Evolutionary conservation across 2,329 filamentous ascomycete species (phyloP).

Genomic region (Penicillium sclerotiorum): DNA sequence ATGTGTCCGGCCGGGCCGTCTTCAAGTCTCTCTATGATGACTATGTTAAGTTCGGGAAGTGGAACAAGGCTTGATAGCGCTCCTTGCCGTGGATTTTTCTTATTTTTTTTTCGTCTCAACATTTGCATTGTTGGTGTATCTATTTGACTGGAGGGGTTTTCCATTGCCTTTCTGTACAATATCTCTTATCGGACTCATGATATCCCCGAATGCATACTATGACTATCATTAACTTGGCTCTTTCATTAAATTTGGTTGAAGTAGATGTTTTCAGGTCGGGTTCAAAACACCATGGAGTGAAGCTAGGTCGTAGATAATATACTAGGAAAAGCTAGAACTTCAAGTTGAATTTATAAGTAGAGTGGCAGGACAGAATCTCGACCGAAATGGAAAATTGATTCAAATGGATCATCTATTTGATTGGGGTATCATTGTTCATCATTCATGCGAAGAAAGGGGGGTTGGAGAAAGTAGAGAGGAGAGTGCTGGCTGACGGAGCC

Average conservation of each 20-base stretch:
- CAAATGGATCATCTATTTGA: neutral
- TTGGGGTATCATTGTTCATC: constrained; percentile 33
- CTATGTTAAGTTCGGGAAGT: constrained; percentile 51
- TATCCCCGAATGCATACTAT: constrained; percentile 31
- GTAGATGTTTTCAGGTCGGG: no score
- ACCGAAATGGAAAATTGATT: no score
- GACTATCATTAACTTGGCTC: constrained; percentile 11
- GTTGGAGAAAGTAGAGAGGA: neutral
- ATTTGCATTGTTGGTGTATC: constrained; percentile 8
- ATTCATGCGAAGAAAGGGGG: constrained; percentile 16
- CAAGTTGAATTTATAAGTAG: no score
- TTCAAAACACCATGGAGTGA: no score
- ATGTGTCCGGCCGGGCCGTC: constrained; percentile 54
- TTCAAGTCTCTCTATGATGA: constrained; percentile 58
- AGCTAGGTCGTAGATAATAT: neutral
- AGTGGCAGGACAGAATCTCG: no score
- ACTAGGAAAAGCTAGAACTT: no score
- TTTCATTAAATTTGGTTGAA: neutral
- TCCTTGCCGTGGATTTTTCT: neutral
- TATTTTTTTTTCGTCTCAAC: neutral
- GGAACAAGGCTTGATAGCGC: constrained; percentile 45
- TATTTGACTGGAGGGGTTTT: neutral
- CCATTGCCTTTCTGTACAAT: constrained; percentile 17
- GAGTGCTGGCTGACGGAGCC: neutral
- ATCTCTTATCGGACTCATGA: constrained; percentile 25